Conservation (phyloP, 1,139 yeast genomes). For the Suhomyces wounanorum region DNA sequence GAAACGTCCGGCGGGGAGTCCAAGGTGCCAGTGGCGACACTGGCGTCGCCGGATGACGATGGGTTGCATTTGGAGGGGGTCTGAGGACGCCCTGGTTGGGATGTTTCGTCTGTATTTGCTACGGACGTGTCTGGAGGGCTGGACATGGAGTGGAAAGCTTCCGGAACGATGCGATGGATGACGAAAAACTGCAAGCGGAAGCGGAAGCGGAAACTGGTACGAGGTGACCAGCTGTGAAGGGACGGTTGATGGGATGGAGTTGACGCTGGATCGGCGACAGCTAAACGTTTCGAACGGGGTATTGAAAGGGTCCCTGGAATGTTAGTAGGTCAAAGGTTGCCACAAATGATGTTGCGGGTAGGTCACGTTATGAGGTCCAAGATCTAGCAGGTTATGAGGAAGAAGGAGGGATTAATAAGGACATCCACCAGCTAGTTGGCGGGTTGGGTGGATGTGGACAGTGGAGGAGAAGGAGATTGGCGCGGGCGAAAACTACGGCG, state of each 20-base stretch:
- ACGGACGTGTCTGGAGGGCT: neutral
- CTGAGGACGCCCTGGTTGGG: neutral
- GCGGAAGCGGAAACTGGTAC: neutral
- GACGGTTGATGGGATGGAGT: neutral
- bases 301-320: neutral
- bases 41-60: neutral
- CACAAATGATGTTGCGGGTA: constrained; percentile 4
- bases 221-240: neutral
- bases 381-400: neutral
- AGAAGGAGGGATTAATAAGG: neutral
- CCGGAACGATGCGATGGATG: neutral
- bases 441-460: neutral
- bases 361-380: constrained; percentile 5
- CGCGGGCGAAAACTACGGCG: neutral
- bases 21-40: neutral
- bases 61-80: neutral
- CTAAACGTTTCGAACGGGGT: neutral
- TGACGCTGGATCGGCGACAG: neutral
- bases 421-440: neutral
- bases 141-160: neutral
- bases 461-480: neutral
- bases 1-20: neutral
- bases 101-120: neutral
- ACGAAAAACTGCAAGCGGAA: neutral
- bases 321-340: constrained; percentile 1